Conservation (phyloP, 306 rosid genomes). For the Aeschynomene evenia region DNA sequence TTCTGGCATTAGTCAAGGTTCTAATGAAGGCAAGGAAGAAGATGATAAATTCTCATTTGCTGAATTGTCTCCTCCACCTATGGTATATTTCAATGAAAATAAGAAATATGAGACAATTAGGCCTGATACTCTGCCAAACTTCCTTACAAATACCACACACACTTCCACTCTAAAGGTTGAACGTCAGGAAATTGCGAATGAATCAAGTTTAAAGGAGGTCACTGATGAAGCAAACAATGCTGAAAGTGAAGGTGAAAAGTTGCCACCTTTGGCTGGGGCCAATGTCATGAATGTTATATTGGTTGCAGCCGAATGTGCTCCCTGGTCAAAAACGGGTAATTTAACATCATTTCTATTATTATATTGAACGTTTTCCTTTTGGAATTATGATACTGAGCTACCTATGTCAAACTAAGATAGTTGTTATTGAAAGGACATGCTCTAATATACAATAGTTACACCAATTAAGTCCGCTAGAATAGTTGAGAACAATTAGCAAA, state of each 20-base stretch:
- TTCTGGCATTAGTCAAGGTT: slow-evolving; percentile 26
- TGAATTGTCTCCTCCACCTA: slow-evolving; percentile 30
- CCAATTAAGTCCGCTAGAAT: neutral
- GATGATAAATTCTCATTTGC: slow-evolving; percentile 27
- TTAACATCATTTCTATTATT: neutral
- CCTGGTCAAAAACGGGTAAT: slow-evolving; percentile 91
- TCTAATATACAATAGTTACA: neutral
- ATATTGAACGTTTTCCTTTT: slow-evolving; percentile 1
- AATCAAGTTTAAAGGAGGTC: slow-evolving; percentile 31
- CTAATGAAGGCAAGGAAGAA: slow-evolving; percentile 36
- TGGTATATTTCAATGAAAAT: slow-evolving; percentile 27
- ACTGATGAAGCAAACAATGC: slow-evolving; percentile 26
- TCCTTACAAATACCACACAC: slow-evolving; percentile 26
- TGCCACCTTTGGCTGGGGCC: slow-evolving; percentile 82
- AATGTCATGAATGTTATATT: slow-evolving; percentile 87
- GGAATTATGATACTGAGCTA: slow-evolving; percentile 2
- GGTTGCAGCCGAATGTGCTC: slow-evolving; percentile 92
- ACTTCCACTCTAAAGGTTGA: slow-evolving; percentile 30
- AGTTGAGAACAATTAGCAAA: neutral
- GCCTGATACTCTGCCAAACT: slow-evolving; percentile 38
- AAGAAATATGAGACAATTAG: slow-evolving; percentile 28
- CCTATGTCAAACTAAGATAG: neutral
- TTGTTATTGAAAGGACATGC: neutral
- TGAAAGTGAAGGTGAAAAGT: slow-evolving; percentile 37
- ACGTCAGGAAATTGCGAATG: slow-evolving; percentile 24